These are phyloP conservation scores for Suhomyces taliae DNA, from an alignment of 1,139 yeast genomes.

Conservation along the genomic window DNA sequence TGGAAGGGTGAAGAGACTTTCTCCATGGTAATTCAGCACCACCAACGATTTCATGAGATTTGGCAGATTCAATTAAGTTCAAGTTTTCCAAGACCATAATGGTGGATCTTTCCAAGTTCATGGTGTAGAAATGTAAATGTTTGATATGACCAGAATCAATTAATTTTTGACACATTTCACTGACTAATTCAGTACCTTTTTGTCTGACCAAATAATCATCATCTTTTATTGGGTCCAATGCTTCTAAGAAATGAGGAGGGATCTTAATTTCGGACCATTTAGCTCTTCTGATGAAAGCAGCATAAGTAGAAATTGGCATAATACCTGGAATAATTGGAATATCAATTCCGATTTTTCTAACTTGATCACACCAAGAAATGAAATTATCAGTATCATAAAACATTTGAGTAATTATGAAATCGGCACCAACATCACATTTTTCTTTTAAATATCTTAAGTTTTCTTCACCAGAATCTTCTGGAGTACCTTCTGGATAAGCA, in stretches of 20 bases:
- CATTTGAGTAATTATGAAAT: slow-evolving; percentile 91
- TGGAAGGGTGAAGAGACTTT: slow-evolving; percentile 77
- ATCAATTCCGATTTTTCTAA: slow-evolving; percentile 72
- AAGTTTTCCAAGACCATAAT: slow-evolving; percentile 82
- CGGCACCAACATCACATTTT: slow-evolving; percentile 91
- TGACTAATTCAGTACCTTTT: slow-evolving; percentile 77
- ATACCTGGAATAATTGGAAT: slow-evolving; percentile 96
- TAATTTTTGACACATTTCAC: slow-evolving; percentile 78
- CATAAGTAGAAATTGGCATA: slow-evolving; percentile 96
- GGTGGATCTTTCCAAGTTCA: slow-evolving; percentile 91
- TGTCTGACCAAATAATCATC: slow-evolving; percentile 89
- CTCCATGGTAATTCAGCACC: slow-evolving; percentile 76
- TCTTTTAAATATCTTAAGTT: slow-evolving; percentile 72
- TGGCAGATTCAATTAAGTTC: slow-evolving; percentile 51
- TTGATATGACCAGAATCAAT: slow-evolving; percentile 71
- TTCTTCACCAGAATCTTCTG: slow-evolving; percentile 61
- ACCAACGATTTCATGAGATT: slow-evolving; percentile 41
- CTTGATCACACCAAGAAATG: slow-evolving; percentile 72
- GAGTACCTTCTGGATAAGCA: slow-evolving; percentile 76
- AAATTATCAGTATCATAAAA: slow-evolving; percentile 85
- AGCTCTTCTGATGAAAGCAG: slow-evolving; percentile 89
- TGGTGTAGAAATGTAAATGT: slow-evolving; percentile 93
- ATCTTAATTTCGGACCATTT: slow-evolving; percentile 86
- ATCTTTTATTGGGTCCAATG: slow-evolving; percentile 80
- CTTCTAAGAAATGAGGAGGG: slow-evolving; percentile 71